Percentiles rank a stretch among this genome's conserved stretches.
Conservation (phyloP, 768 basidiomycete genomes). For the Lentinus brumalis region DNA sequence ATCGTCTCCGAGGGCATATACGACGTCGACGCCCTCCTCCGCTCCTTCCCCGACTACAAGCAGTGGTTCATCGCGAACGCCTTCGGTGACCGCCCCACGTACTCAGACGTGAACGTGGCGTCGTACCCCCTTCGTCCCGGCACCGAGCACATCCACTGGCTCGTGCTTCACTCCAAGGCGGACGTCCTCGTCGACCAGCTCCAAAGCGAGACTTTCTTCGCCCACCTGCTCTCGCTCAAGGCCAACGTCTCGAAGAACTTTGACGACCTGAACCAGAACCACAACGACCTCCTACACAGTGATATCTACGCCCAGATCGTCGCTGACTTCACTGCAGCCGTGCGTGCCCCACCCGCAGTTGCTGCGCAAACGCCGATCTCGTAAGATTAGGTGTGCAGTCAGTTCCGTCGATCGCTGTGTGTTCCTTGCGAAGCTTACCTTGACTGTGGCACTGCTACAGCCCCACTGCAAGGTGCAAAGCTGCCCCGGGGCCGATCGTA, state of each 20-base stretch:
- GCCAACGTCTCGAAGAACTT: constrained; percentile 13
- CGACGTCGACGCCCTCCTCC: constrained; percentile 66
- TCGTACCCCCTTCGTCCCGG: constrained; percentile 40
- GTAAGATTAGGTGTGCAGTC: not conserved
- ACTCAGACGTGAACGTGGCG: constrained; percentile 49
- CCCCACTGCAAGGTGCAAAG: too few relatives aligned
- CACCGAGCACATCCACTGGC: constrained; percentile 53
- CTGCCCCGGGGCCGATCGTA: too few relatives aligned
- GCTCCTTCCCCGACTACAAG: constrained; percentile 66
- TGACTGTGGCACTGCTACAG: too few relatives aligned
- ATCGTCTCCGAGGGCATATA: constrained; percentile 78
- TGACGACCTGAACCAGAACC: constrained; percentile 19
- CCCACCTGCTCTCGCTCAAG: constrained; percentile 45
- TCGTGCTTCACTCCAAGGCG: constrained; percentile 72
- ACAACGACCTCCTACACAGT: constrained; percentile 22
- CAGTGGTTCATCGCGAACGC: constrained; percentile 67
- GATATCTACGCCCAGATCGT: constrained; percentile 20
- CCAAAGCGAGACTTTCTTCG: constrained; percentile 65
- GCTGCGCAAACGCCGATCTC: not conserved
- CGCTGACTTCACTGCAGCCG: constrained; percentile 15
- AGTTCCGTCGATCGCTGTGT: not conserved
- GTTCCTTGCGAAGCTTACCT: not conserved
- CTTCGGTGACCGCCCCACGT: constrained; percentile 57
- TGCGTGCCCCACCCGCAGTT: not conserved
- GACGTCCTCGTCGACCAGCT: constrained; percentile 66